Conservation (phyloP, 805 yeast species). For the Candida berthetii region DNA sequence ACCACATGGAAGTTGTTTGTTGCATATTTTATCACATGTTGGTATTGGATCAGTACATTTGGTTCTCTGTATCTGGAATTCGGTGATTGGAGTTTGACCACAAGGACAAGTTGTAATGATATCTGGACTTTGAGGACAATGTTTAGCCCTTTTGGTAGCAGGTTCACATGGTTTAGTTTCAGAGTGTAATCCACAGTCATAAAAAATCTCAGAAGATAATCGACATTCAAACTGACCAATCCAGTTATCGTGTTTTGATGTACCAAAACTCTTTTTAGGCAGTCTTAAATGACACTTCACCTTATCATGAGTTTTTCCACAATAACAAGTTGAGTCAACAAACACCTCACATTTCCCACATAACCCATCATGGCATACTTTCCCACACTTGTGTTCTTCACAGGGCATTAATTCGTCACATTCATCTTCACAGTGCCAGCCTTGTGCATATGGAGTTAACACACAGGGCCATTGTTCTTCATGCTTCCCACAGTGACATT, state of each 20-base stretch:
- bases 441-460: conserved; percentile 57
- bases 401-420: conserved; percentile 67
- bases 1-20: conserved; percentile 63
- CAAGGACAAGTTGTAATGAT: conserved; percentile 67
- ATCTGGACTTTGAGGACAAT: conserved; percentile 63
- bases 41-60: conserved; percentile 78
- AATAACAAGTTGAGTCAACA: conserved; percentile 56
- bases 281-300: conserved; percentile 38
- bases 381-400: conserved; percentile 60
- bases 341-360: conserved; percentile 67
- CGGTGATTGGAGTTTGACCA: conserved; percentile 52
- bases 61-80: conserved; percentile 32
- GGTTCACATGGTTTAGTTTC: conserved; percentile 41
- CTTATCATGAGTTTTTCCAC: conserved; percentile 50
- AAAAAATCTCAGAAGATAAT: conserved; percentile 34
- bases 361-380: conserved; percentile 70
- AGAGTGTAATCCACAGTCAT: conserved; percentile 62
- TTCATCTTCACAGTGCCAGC: conserved; percentile 59
- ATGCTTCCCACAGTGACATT: conserved; percentile 70
- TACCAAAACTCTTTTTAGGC: conserved; percentile 26
- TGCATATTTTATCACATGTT: conserved; percentile 62
- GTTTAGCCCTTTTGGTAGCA: conserved; percentile 20
- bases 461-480: conserved; percentile 66
- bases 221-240: conserved; percentile 47
- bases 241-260: conserved; percentile 30